phyloP scores from a whole-genome alignment of 1,139 yeast species.

The Yamadazyma blattariae region DNA sequence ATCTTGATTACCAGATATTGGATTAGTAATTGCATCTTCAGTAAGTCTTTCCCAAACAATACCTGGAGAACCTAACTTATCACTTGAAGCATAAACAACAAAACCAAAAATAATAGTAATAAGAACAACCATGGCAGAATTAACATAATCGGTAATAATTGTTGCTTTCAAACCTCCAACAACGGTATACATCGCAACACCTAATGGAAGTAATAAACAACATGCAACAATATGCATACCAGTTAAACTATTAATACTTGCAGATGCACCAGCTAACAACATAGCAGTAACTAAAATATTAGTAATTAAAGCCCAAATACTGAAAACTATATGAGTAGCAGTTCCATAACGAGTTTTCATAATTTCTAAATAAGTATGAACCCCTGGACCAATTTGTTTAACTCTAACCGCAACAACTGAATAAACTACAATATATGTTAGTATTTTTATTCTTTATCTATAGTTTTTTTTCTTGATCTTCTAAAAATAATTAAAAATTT shows the following conservation, averaged over 20 bases:
- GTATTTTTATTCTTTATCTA: no score
- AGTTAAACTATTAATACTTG: conserved; percentile 70
- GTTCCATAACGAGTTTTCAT: conserved; percentile 51
- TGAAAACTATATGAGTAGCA: conserved; percentile 62
- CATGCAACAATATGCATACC: conserved; percentile 85
- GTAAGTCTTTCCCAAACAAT: conserved; percentile 69
- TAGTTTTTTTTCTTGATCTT: no score
- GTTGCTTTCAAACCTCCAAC: conserved; percentile 93
- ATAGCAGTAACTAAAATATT: conserved; percentile 84
- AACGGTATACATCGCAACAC: conserved; percentile 77
- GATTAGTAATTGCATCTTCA: conserved; percentile 53
- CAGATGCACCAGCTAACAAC: conserved; percentile 85
- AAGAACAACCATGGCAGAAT: conserved; percentile 60
- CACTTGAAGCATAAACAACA: conserved; percentile 57
- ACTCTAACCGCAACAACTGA: conserved; percentile 55
- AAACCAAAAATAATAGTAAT: conserved; percentile 64
- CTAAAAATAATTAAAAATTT: no score
- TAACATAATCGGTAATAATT: conserved; percentile 82
- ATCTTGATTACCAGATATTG: conserved; percentile 75
- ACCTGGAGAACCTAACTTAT: conserved; percentile 76
- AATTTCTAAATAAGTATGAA: conserved; percentile 57
- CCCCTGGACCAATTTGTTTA: conserved; percentile 55
- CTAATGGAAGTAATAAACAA: conserved; percentile 75
- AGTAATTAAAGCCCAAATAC: conserved; percentile 82
- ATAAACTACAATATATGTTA: no score